Conservation (phyloP, 352 stramenopile genomes). For the Globisporangium sylvaticum region DNA sequence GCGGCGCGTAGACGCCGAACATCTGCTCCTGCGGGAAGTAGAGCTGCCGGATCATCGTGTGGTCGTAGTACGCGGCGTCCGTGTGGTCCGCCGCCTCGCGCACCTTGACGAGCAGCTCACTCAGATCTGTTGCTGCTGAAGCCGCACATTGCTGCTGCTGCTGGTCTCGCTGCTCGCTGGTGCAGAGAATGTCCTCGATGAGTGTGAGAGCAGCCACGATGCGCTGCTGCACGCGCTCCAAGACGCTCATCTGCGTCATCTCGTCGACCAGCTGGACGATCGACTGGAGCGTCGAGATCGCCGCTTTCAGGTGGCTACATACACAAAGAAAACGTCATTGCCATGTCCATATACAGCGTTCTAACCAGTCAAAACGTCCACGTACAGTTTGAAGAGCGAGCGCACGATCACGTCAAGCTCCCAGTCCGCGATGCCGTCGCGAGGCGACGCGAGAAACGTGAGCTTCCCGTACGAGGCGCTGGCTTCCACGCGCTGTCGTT, state of each 20-base stretch:
- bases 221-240: constrained; percentile 54
- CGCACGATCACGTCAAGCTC: constrained; percentile 60
- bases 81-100: constrained; percentile 45
- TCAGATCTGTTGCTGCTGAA: constrained; percentile 19
- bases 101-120: constrained; percentile 28
- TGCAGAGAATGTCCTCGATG: constrained; percentile 54
- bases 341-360: background rate
- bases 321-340: background rate
- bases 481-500: constrained; percentile 31
- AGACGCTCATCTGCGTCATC: constrained; percentile 71
- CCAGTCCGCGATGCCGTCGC: constrained; percentile 63
- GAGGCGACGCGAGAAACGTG: constrained; percentile 45
- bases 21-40: constrained; percentile 74
- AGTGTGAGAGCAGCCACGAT: constrained; percentile 45
- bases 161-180: background rate
- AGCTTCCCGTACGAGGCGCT: constrained; percentile 12
- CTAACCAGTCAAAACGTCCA: background rate
- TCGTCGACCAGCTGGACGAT: constrained; percentile 64
- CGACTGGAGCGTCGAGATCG: constrained; percentile 66
- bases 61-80: constrained; percentile 59
- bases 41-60: constrained; percentile 69
- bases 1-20: constrained; percentile 56
- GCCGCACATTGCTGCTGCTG: constrained; percentile 22
- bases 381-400: constrained; percentile 40
- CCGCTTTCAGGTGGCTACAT: constrained; percentile 44